phyloP scores from a whole-genome alignment of 2,329 filamentous ascomycete genomes.

The Scorias spongiosa region DNA sequence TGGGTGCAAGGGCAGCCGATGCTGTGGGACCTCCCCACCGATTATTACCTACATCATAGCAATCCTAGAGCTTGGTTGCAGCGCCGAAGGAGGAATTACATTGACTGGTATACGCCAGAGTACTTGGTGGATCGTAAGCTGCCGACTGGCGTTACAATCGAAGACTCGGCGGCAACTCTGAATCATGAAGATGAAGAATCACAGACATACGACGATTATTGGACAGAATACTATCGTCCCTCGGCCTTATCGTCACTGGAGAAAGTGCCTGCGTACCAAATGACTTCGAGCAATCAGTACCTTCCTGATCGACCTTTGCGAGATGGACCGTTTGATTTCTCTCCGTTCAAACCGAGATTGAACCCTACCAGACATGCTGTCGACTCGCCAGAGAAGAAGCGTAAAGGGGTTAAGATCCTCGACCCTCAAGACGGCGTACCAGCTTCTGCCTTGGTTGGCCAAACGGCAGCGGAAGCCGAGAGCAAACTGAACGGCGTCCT shows the following conservation, averaged over 20 bases:
- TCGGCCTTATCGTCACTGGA: conserved; percentile 73
- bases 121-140: conserved; percentile 50
- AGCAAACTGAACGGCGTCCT: conserved; percentile 26
- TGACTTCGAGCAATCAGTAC: conserved; percentile 78
- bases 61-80: conserved; percentile 61
- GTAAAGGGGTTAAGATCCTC: conserved; percentile 57
- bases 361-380: conserved; percentile 31
- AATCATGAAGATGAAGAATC: conserved; percentile 20
- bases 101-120: conserved; percentile 71
- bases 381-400: conserved; percentile 44
- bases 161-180: conserved; percentile 5
- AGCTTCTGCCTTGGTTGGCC: not conserved
- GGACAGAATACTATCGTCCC: conserved; percentile 92
- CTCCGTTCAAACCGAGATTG: conserved; percentile 65
- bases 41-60: conserved; percentile 90
- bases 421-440: conserved; percentile 33
- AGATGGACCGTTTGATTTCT: conserved; percentile 65
- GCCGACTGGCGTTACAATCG: conserved; percentile 24
- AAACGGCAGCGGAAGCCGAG: not conserved
- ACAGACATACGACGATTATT: conserved; percentile 75
- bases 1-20: conserved; percentile 78
- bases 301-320: conserved; percentile 51
- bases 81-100: conserved; percentile 53
- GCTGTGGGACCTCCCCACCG: conserved; percentile 89
- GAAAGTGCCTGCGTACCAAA: conserved; percentile 84